Conservation (phyloP, 257 asterid species). For the Salvia rosmarinus region DNA sequence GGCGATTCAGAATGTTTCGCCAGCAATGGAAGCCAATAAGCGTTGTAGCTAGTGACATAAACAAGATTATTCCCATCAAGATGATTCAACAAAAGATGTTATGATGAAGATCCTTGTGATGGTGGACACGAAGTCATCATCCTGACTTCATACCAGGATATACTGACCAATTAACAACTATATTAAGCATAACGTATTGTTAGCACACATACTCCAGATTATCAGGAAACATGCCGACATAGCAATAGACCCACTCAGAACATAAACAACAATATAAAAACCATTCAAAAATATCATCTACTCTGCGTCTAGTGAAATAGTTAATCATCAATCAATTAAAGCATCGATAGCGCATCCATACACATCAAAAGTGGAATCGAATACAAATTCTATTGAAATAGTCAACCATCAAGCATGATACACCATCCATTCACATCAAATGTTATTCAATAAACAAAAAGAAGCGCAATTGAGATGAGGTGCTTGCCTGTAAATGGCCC, state of each 20-base stretch:
- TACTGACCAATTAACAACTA: background rate
- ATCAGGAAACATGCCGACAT: background rate
- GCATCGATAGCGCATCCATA: slow-evolving; percentile 1
- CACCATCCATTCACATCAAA: slow-evolving; percentile 19
- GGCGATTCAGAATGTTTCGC: slow-evolving; percentile 75
- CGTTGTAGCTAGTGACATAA: slow-evolving; percentile 64
- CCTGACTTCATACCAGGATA: background rate
- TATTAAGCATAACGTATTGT: background rate
- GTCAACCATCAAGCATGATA: background rate
- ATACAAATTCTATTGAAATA: background rate
- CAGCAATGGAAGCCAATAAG: slow-evolving; percentile 90
- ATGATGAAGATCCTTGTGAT: background rate
- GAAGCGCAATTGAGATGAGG: background rate
- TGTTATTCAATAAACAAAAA: background rate
- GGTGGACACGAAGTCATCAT: slow-evolving; percentile 1
- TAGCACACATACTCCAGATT: background rate
- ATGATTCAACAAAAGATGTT: slow-evolving; percentile 6
- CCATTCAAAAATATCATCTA: slow-evolving; percentile 4
- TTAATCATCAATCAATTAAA: background rate
- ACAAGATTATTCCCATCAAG: slow-evolving; percentile 5
- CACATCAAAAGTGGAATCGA: slow-evolving; percentile 1
- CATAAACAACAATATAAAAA: slow-evolving; percentile 12
- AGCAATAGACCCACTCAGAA: background rate
- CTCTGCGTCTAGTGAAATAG: background rate
- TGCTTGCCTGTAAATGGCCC: slow-evolving; percentile 73